A percentile compares a stretch with the other conserved stretches of the same genome.
Evolutionary conservation across 148 eudicot species (phyloP).

Genomic region (Heliamphora exappendiculata): DNA sequence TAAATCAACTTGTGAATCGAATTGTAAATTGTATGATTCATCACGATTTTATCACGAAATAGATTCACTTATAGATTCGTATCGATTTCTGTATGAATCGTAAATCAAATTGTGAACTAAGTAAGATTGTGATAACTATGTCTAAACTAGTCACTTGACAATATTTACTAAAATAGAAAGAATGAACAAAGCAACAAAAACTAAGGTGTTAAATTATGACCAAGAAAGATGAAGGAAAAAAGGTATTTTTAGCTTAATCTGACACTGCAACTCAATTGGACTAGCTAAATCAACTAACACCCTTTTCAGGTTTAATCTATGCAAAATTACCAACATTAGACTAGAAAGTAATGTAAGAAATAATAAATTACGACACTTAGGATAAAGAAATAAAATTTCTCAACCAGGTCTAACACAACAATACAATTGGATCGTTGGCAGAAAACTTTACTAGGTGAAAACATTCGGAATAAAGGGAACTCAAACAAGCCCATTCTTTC

Average conservation of each 20-base stretch:
- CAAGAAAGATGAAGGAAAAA: background rate
- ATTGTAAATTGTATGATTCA: no score
- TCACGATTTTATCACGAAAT: no score
- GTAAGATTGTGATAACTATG: no score
- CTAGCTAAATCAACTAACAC: background rate
- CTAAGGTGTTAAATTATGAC: background rate
- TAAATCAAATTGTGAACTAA: no score
- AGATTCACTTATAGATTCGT: no score
- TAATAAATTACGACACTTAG: background rate
- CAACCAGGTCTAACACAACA: constrained; percentile 4
- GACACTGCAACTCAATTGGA: background rate
- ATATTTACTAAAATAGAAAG: background rate
- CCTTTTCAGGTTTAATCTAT: background rate
- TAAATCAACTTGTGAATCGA: no score
- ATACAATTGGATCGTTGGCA: background rate
- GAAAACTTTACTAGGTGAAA: background rate
- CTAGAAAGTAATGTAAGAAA: background rate
- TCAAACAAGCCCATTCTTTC: background rate
- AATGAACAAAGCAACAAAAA: background rate
- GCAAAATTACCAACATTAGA: background rate
- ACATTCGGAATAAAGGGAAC: background rate
- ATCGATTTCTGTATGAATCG: no score
- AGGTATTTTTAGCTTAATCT: constrained; percentile 2
- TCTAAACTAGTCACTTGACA: no score
- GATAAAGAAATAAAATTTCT: background rate